Evolutionary conservation across 352 stramenopile species (phyloP), one percentile per base, ranked within the genome.

Genomic region (Saprolegnia parasitica): DNA sequence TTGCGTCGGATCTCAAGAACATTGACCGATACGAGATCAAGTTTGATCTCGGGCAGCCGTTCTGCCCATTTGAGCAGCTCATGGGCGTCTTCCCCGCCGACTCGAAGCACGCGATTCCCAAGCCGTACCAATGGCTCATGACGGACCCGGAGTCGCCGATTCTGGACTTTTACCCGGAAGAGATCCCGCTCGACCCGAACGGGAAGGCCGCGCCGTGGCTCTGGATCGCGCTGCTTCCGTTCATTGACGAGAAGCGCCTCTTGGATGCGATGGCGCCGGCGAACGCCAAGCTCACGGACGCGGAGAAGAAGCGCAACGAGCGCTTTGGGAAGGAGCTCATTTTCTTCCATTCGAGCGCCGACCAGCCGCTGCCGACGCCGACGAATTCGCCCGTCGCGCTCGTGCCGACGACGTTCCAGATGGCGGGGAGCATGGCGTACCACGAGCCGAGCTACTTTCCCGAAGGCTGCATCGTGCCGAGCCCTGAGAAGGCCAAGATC

Each of bases 181-280:
- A 98, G 32, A 96, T 99, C 45, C 85, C 93, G 21, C 89, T 98
- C 39, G 98, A 99, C 78, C 96, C 97, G 0, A 99, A 99, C 76
- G 98, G 98, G 29, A 99, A 99, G 75, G 88, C 91, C 0, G 98
- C 99, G 89, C 96, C 96, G 26, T 99, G 98, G 98, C 80, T 99
- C 11, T 99, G 96, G 96, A 96, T 99, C 18, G 96, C 98, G 26
- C 77, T 99, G 42, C 82, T 99, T 13, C 96, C 97, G 23, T 99
- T 99, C 72, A 99, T 99, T 72, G 96, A 99, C 64, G 96, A 99
- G 81, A 77, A 88, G 54, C 81, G 96, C 15, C 78, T 99, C 35
- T 72, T 99, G 10, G 75, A 86, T 29, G 93, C 93, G 29, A 90
- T 99, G 84, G 78, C 80, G 13, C 68, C 83, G 20, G 77, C 78